phyloP scores from a whole-genome alignment of 306 rosid species.

The Medicago lupulina region DNA sequence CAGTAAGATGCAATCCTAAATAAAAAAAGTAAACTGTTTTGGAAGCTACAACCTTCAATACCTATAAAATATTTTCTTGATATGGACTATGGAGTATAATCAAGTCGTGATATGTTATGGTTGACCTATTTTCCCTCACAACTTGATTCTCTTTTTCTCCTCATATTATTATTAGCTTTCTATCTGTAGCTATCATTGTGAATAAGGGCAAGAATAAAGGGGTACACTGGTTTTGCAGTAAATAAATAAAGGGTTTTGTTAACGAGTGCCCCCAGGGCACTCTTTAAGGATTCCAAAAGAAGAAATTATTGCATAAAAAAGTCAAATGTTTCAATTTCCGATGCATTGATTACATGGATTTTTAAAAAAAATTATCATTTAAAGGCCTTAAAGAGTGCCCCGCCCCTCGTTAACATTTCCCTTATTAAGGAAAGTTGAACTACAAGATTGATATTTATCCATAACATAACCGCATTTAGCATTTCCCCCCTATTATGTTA shows the following conservation, averaged over 20 bases:
- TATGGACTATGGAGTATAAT: slow-evolving; percentile 8
- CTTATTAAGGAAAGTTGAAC: slow-evolving; percentile 19
- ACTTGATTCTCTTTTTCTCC: slow-evolving; percentile 31
- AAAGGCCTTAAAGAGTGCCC: too few relatives aligned
- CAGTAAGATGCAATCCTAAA: slow-evolving; percentile 34
- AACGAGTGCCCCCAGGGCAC: too few relatives aligned
- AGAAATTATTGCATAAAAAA: too few relatives aligned
- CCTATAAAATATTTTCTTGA: slow-evolving; percentile 27
- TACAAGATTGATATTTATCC: slow-evolving; percentile 28
- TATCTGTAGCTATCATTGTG: slow-evolving; percentile 3
- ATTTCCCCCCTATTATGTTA: background rate
- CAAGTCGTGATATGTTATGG: slow-evolving; percentile 30
- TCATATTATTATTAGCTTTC: slow-evolving; percentile 34
- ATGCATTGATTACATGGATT: too few relatives aligned
- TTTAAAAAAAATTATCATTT: too few relatives aligned
- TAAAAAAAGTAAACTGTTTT: background rate
- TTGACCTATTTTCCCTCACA: slow-evolving; percentile 7
- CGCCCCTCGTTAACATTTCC: too few relatives aligned
- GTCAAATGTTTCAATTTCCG: too few relatives aligned
- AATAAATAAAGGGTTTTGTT: background rate
- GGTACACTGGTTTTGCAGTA: background rate
- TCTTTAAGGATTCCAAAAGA: too few relatives aligned
- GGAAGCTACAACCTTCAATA: background rate
- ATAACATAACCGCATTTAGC: background rate
- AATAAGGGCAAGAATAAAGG: background rate